Evolutionary conservation across 371 early-diverging fungal genomes (phyloP), one percentile per base, ranked within the genome.

Genomic region (Mucor saturninus): DNA sequence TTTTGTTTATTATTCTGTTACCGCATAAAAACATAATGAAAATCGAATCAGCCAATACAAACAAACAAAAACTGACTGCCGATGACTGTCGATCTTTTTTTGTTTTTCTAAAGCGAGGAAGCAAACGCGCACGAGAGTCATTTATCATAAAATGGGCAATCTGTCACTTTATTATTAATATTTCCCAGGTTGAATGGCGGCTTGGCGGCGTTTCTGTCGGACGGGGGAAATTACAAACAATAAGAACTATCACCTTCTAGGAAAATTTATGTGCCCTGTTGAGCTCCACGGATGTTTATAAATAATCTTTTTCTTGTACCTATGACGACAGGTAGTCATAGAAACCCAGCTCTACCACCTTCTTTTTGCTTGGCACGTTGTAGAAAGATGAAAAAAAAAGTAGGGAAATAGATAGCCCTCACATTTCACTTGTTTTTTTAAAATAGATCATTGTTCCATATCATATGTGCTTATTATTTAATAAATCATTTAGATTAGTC

Each of bases 31-130:
- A 42, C 43, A 42, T 14, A 42, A 42, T 42, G 43, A 42, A 42
- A 42, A 42, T 42, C 43, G 6, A n/a, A 42, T 42, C n/a, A n/a
- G 14, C 43, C 43, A 42, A 42, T 42, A 46, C 48, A 46, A n/a
- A 46, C 28, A 46, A n/a, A 46, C 21, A 42, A n/a, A 46, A n/a
- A n/a, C 5, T 46, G 26, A 9, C 26, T 21, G 26, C 15, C 1
- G 26, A 46, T 6, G 48, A 46, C n/a, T 46, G 48, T 21, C 48
- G 26, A 21, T 46, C 26, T 46, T 46, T 46, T 46, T 46, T 46
- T 26, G 5, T 9, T 43, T n/a, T 9, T 14, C 5, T 43, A 26
- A 42, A 42, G 43, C 6, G 4, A 35, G 8, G 8, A 35, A 35
- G 35, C 8, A 35, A 21, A 35, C 35, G 6, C 42, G 42, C 42